Evolutionary conservation across 1,284 basidiomycete genomes (phyloP).

Genomic region (Rugosomyces carneus): DNA sequence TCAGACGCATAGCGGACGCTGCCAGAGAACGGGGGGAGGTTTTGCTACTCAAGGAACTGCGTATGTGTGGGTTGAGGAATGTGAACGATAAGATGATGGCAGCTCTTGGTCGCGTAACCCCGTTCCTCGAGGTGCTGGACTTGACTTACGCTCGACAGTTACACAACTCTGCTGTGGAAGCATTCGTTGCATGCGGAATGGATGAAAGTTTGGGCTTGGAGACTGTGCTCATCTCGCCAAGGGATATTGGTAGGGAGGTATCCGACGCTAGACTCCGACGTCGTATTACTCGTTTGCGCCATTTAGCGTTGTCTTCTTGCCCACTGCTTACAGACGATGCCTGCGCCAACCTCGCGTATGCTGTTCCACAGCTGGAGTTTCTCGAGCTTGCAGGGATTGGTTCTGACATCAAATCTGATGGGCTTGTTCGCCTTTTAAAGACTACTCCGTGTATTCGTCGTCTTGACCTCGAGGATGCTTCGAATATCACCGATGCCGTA

Average conservation of each 20-base stretch:
- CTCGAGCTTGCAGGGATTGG: slow-evolving; percentile 81
- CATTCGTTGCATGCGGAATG: slow-evolving; percentile 55
- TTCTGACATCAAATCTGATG: slow-evolving; percentile 59
- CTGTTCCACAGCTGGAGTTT: slow-evolving; percentile 71
- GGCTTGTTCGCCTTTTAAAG: slow-evolving; percentile 64
- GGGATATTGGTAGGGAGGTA: slow-evolving; percentile 59
- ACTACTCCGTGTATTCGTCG: slow-evolving; percentile 68
- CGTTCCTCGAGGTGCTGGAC: slow-evolving; percentile 78
- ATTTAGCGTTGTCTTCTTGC: slow-evolving; percentile 77
- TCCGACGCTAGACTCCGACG: slow-evolving; percentile 48
- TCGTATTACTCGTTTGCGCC: slow-evolving; percentile 68
- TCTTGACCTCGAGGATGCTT: slow-evolving; percentile 83
- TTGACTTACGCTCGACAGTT: slow-evolving; percentile 67
- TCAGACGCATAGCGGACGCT: slow-evolving; percentile 38
- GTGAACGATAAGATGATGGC: slow-evolving; percentile 56
- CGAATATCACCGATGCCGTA: slow-evolving; percentile 69
- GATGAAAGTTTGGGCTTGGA: slow-evolving; percentile 26
- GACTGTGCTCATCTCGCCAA: slow-evolving; percentile 48
- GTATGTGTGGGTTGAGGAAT: slow-evolving; percentile 59
- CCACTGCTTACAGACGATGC: slow-evolving; percentile 67
- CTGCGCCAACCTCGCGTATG: slow-evolving; percentile 65
- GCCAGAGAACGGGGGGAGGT: slow-evolving; percentile 38
- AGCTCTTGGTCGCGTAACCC: slow-evolving; percentile 55
- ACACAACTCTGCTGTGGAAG: slow-evolving; percentile 69
- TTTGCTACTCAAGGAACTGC: slow-evolving; percentile 51